A percentile compares a stretch with the other conserved stretches of the same genome.
These are phyloP conservation scores for Mycena chlorophos DNA, from an alignment of 768 basidiomycete genomes.

Conservation along the genomic window DNA sequence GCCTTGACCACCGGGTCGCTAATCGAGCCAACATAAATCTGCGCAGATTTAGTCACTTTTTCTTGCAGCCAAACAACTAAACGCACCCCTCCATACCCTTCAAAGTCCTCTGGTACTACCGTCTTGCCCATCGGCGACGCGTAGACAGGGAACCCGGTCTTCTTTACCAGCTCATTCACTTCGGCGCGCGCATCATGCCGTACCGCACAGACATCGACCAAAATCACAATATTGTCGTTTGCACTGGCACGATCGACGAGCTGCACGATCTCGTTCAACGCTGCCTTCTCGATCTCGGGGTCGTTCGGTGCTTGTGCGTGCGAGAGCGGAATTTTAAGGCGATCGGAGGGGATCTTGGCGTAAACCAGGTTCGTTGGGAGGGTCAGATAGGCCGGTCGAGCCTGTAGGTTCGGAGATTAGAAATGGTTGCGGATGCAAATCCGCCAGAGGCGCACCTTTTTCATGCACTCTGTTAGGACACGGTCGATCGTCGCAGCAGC, in stretches of 20 bases:
- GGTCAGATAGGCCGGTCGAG: conserved; percentile 84
- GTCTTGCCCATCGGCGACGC: conserved; percentile 83
- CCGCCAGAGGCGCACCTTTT: conserved; percentile 17
- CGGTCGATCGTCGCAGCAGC: conserved; percentile 78
- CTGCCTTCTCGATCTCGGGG: conserved; percentile 59
- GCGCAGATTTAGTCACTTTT: conserved; percentile 6
- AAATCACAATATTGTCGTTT: conserved; percentile 63
- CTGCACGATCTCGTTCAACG: conserved; percentile 70
- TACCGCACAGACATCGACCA: conserved; percentile 79
- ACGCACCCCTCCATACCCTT: conserved; percentile 79
- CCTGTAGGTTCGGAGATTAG: conserved; percentile 42
- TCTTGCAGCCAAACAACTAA: background rate
- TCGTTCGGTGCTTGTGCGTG: conserved; percentile 53
- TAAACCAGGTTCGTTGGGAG: conserved; percentile 83
- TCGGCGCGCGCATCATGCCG: conserved; percentile 69
- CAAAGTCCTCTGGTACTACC: conserved; percentile 64
- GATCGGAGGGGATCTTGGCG: conserved; percentile 62
- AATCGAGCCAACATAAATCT: conserved; percentile 79
- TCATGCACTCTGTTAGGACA: conserved; percentile 68
- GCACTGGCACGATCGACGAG: conserved; percentile 58
- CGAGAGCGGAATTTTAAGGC: conserved; percentile 62
- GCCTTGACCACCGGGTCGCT: conserved; percentile 65
- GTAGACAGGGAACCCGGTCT: conserved; percentile 74
- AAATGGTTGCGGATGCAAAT: background rate
- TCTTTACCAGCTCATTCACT: conserved; percentile 58